Percentiles rank a stretch among this genome's conserved stretches.
phyloP scores from a whole-genome alignment of 805 yeast genomes.

The Candida insectorum region DNA sequence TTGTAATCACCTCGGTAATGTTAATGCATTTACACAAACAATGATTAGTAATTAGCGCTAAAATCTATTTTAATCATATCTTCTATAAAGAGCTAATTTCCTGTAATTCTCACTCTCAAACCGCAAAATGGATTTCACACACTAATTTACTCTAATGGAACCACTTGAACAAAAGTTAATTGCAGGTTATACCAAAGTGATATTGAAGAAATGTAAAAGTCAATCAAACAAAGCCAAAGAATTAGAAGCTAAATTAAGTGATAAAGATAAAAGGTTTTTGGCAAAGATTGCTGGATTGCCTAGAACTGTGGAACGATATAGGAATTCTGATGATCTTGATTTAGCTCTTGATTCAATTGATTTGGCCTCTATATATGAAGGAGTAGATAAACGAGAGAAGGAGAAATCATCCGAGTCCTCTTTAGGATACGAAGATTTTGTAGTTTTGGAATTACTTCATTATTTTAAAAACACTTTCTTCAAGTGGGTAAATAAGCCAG shows the following conservation, averaged over 20 bases:
- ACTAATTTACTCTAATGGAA: no score
- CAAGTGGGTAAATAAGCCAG: constrained; percentile 75
- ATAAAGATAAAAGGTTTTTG: neutral
- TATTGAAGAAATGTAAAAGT: neutral
- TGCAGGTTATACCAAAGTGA: neutral
- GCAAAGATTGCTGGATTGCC: neutral
- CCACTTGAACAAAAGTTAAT: no score
- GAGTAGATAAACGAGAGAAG: constrained; percentile 52
- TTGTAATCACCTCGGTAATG: no score
- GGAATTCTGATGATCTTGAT: constrained; percentile 24
- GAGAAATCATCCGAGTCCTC: constrained; percentile 12
- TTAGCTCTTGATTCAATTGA: constrained; percentile 63
- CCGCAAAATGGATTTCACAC: no score
- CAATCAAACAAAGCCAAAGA: neutral
- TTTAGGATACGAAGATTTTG: constrained; percentile 30
- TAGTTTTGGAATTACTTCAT: constrained; percentile 30
- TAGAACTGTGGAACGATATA: neutral
- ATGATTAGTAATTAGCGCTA: no score
- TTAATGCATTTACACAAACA: no score
- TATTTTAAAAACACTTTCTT: constrained; percentile 75
- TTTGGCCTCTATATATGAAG: constrained; percentile 52
- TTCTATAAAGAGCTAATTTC: no score
- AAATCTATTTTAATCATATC: no score
- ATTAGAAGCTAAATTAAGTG: neutral
- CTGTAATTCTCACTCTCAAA: no score